phyloP scores from a whole-genome alignment of 225 moss, liverwort and hornwort species.

The Marchantia paleacea region DNA sequence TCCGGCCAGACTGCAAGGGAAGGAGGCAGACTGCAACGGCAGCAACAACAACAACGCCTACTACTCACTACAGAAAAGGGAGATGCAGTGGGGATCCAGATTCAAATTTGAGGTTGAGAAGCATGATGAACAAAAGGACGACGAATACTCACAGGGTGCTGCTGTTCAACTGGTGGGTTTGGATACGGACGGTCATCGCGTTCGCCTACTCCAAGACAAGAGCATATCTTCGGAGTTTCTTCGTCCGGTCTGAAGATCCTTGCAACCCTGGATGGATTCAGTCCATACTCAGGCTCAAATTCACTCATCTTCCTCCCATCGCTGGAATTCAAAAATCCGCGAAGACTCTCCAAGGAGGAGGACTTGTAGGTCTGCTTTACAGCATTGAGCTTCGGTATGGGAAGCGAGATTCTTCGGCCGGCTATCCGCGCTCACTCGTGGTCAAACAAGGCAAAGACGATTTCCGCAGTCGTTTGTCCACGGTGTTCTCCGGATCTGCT shows the following conservation, averaged over 20 bases:
- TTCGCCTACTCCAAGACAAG: not conserved
- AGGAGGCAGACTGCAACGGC: not conserved
- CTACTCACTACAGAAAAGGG: not conserved
- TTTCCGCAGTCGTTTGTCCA: slow-evolving; percentile 11
- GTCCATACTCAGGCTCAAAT: slow-evolving; percentile 24
- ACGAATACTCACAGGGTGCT: not conserved
- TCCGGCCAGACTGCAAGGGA: too few species aligned
- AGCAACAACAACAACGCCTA: not conserved
- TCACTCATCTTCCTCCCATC: slow-evolving; percentile 13
- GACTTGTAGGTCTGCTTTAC: slow-evolving; percentile 23
- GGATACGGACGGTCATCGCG: slow-evolving; percentile 28
- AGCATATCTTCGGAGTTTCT: slow-evolving; percentile 13
- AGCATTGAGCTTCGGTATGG: slow-evolving; percentile 24
- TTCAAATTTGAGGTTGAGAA: not conserved
- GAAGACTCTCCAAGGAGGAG: slow-evolving; percentile 24
- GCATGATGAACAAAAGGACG: not conserved
- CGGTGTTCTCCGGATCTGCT: slow-evolving; percentile 18
- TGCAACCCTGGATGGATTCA: slow-evolving; percentile 20
- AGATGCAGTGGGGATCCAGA: not conserved
- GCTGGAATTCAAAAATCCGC: slow-evolving; percentile 15
- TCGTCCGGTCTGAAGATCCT: slow-evolving; percentile 11
- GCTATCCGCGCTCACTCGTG: slow-evolving; percentile 33
- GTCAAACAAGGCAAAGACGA: slow-evolving; percentile 29
- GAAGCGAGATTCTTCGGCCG: not conserved
- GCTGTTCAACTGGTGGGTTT: slow-evolving; percentile 29